Evolutionary conservation across 2,329 filamentous ascomycete genomes (phyloP).

Genomic region (Penicillium sp.): DNA sequence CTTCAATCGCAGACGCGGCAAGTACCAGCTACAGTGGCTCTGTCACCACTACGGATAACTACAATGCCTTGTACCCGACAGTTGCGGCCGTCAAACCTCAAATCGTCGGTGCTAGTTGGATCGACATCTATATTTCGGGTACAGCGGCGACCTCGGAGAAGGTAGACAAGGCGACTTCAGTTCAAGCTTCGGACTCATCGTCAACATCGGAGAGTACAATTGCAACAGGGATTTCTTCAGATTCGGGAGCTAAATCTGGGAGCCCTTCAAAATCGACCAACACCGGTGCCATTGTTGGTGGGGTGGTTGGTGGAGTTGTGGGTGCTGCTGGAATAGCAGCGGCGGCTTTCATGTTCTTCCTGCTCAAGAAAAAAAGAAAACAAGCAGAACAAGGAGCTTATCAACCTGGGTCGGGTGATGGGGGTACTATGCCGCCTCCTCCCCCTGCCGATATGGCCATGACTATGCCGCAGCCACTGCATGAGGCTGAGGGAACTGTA

Average conservation of each 20-base stretch:
- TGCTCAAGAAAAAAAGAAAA: conserved; percentile 17
- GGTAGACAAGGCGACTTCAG: background rate
- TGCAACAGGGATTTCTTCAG: background rate
- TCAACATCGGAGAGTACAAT: background rate
- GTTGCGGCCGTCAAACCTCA: conserved; percentile 7
- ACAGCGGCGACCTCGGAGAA: background rate
- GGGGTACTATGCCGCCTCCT: background rate
- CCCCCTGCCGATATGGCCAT: background rate
- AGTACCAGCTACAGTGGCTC: background rate
- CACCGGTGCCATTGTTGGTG: conserved; percentile 16
- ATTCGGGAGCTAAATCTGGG: background rate
- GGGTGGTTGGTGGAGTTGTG: conserved; percentile 19
- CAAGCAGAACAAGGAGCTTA: background rate
- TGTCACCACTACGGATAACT: background rate
- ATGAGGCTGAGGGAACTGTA: conserved; percentile 4
- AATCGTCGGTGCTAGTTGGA: conserved; percentile 9
- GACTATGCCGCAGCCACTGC: background rate
- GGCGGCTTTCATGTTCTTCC: conserved; percentile 13
- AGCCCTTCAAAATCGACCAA: conserved; percentile 2
- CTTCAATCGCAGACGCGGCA: background rate
- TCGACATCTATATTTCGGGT: conserved; percentile 6
- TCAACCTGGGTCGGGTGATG: background rate
- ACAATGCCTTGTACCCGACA: conserved; percentile 2
- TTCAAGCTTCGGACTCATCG: background rate
- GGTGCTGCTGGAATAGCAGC: conserved; percentile 16